A percentile compares a stretch with the other conserved stretches of the same genome.
Evolutionary conservation across 2,329 filamentous ascomycete species (phyloP).

Genomic region (Penicillium sp.): DNA sequence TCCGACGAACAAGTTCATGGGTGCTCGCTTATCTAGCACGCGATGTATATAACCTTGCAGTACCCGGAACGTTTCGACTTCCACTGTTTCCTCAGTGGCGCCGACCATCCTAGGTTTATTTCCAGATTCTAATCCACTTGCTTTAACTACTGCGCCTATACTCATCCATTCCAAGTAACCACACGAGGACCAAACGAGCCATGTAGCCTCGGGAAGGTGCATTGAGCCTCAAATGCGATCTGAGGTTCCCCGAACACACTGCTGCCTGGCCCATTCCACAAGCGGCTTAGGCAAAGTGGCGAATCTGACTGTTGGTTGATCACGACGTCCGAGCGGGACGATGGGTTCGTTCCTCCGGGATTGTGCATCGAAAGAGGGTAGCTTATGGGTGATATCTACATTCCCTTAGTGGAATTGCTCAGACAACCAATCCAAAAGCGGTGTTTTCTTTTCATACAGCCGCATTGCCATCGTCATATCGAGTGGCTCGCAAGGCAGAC

Average conservation of each 20-base stretch:
- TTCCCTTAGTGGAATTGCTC: background rate
- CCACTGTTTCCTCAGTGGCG: background rate
- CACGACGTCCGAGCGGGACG: background rate
- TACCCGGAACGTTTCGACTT: conserved; percentile 3
- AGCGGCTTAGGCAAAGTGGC: background rate
- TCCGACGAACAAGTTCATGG: conserved; percentile 1
- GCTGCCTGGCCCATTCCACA: background rate
- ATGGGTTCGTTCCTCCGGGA: background rate
- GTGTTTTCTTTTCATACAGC: background rate
- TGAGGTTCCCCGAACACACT: background rate
- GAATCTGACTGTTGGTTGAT: background rate
- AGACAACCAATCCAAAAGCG: background rate
- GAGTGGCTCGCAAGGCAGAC: background rate
- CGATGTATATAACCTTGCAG: conserved; percentile 12
- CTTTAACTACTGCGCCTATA: background rate
- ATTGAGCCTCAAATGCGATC: background rate
- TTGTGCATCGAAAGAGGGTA: background rate
- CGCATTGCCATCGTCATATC: background rate
- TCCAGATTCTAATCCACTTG: background rate
- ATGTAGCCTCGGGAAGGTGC: background rate
- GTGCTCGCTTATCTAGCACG: conserved; percentile 1
- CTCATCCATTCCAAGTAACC: background rate
- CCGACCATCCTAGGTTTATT: conserved; percentile 2
- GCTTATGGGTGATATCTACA: background rate
- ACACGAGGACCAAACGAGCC: background rate